phyloP scores from a whole-genome alignment of 371 early-diverging fungal genomes.

The Apophysomyces trapeziformis region DNA sequence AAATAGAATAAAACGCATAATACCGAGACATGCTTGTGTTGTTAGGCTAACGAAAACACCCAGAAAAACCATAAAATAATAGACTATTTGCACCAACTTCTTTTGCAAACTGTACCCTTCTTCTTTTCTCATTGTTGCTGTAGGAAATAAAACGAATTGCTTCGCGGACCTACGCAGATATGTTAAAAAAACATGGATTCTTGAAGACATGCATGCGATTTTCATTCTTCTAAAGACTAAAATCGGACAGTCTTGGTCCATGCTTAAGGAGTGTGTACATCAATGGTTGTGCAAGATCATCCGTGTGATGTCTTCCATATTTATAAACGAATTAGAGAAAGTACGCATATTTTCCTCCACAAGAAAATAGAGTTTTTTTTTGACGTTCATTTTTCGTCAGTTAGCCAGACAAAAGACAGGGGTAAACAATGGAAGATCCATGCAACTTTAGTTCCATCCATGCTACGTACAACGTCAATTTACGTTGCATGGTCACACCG shows the following conservation, averaged over 20 bases:
- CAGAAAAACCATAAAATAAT: not conserved
- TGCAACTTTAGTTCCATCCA: no score
- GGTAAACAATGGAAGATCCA: no score
- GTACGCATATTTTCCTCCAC: no score
- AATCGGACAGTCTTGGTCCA: not conserved
- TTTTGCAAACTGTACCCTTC: not conserved
- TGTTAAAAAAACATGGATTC: not conserved
- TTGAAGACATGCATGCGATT: no score
- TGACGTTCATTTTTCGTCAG: no score
- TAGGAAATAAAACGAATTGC: not conserved
- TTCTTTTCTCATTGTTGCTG: not conserved
- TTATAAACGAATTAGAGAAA: not conserved
- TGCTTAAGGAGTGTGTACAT: constrained; percentile 7
- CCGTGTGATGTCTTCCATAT: not conserved
- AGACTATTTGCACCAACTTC: not conserved
- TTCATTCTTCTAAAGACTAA: not conserved
- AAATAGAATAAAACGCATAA: constrained; percentile 1
- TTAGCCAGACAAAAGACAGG: no score
- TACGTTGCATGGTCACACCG: no score
- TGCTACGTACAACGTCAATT: no score
- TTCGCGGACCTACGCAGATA: not conserved
- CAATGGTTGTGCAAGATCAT: constrained; percentile 9
- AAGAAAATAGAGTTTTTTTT: no score
- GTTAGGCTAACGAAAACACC: constrained; percentile 8
- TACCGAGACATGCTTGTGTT: constrained; percentile 10